Conservation (phyloP, 1,139 yeast genomes). For the Diutina scorzettiae region DNA sequence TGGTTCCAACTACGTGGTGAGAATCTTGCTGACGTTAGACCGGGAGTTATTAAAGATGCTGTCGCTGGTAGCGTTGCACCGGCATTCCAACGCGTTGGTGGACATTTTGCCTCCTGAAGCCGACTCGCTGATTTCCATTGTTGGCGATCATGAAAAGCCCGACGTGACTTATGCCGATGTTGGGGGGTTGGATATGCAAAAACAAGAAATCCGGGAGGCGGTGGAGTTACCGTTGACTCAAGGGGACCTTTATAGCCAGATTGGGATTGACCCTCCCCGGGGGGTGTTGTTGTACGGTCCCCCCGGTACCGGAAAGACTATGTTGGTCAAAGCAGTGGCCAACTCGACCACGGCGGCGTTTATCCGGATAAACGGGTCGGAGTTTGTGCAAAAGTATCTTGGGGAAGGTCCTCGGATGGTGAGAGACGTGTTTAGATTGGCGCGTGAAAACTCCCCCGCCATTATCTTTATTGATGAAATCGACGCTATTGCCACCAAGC, state of each 20-base stretch:
- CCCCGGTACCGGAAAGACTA: constrained; percentile 98
- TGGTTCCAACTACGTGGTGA: constrained; percentile 92
- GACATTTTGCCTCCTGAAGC: constrained; percentile 98
- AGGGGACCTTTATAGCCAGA: constrained; percentile 90
- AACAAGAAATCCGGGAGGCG: constrained; percentile 97
- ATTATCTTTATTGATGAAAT: constrained; percentile 96
- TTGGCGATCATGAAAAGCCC: constrained; percentile 89
- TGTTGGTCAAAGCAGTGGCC: constrained; percentile 98
- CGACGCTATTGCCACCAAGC: constrained; percentile 97
- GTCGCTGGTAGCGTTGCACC: constrained; percentile 92
- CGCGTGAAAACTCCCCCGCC: constrained; percentile 94
- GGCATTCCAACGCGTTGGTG: constrained; percentile 95
- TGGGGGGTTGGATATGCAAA: constrained; percentile 98
- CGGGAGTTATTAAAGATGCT: constrained; percentile 91
- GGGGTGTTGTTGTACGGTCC: constrained; percentile 97
- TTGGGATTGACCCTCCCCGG: constrained; percentile 98
- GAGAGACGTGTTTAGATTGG: constrained; percentile 92
- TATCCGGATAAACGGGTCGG: constrained; percentile 95
- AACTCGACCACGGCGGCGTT: constrained; percentile 92
- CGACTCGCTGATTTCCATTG: constrained; percentile 88
- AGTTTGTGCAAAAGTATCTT: constrained; percentile 92
- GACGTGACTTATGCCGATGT: constrained; percentile 88
- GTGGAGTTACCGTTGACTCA: constrained; percentile 92
- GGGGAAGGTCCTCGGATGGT: constrained; percentile 99
- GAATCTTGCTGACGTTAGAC: constrained; percentile 88